Evolutionary conservation across 257 asterid genomes (phyloP), one percentile per base, ranked within the genome.

Genomic region (Prunella vulgaris): DNA sequence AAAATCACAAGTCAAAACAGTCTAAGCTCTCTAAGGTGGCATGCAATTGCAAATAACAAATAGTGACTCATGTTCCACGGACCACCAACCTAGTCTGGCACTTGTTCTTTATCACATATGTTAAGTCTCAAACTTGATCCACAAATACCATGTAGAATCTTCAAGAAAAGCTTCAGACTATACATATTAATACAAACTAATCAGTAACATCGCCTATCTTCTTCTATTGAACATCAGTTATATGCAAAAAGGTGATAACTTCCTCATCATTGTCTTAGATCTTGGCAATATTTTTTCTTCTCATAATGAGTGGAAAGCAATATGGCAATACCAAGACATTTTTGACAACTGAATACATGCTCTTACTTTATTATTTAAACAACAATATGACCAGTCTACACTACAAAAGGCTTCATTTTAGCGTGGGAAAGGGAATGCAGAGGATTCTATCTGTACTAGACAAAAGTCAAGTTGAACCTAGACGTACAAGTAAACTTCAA

Each of bases 381-480:
- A 63, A 37, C n/a, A 69, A 22, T 10, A 21, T 40, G 37, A 49
- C 1, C 28, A 32, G 15, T 69, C 53, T 64, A 18, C 38, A 73
- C 46, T 35, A 63, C 35, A 62, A 60, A 69, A 67, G 20, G 57
- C 15, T 66, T 70, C 44, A 44, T 35, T 22, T 37, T 15, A 67
- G 44, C 21, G 60, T 37, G 46, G 10, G 51, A 46, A 78, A 52
- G 69, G 20, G 66, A 33, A 38, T 21, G 48, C 42, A 24, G 44
- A 68, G 60, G 38, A 62, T 68, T 32, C 52, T 53, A 65, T 53
- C 66, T 53, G 58, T 35, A 54, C 24, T 46, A 32, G 68, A 59
- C 62, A 37, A 78, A 62, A 62, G 63, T 68, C 48, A 54, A 18
- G 24, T 54, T 59, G 33, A 67, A 69, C 25, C 25, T 57, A 74